Base-by-base conservation (phyloP, 2,329 filamentous ascomycete genomes). In the Pseudonectria foliicola region DNA sequence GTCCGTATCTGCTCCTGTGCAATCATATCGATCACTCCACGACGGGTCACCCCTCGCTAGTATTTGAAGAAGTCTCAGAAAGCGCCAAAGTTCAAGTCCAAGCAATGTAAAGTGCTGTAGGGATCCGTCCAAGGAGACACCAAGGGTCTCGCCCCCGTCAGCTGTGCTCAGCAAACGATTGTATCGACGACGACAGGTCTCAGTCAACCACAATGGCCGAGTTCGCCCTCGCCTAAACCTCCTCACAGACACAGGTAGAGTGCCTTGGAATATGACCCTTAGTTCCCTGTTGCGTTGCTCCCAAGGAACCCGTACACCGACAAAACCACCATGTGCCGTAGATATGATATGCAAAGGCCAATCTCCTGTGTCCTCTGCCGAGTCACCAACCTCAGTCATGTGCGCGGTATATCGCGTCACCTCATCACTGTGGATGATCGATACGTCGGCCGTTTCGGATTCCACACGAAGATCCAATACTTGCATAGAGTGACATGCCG, bases 21-120 rank as follows among this genome's bases (percentile, higher is more conserved):
- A 25, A 6, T 21, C 21, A 4, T 30, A 18, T 24, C 37, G 56
- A 13, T 13, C 29, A 7, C 21, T 31, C n/a, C 30, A 31, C 25
- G 27, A 35, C 10, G 18, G 50, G 16, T 68, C 71, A 16, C 60
- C 56, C 30, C 70, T 56, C 18, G 75, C 77, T 31, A 93, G 55
- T 39, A 82, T 81, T 51, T 93, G 81, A 2, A 95, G 54, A 43
- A 90, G 77, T 38, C 73, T 71, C 5, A 96, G 67, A 4, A 94
- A 66, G 6, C 71, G 69, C 75, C 82, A 84, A 7, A 80, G 71
- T 3, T 73, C 59, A 13, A 71, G 50, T 8, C 70, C 64, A 1
- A 96, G 61, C 11, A 89, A 61, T 1, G 73, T 73, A 48, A 95
- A 82, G 37, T 82, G 75, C 42, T 76, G 75, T 15, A 89, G 50